Base-by-base conservation (phyloP, 164 flowering plant genomes). In the Macadamia integrifolia region DNA sequence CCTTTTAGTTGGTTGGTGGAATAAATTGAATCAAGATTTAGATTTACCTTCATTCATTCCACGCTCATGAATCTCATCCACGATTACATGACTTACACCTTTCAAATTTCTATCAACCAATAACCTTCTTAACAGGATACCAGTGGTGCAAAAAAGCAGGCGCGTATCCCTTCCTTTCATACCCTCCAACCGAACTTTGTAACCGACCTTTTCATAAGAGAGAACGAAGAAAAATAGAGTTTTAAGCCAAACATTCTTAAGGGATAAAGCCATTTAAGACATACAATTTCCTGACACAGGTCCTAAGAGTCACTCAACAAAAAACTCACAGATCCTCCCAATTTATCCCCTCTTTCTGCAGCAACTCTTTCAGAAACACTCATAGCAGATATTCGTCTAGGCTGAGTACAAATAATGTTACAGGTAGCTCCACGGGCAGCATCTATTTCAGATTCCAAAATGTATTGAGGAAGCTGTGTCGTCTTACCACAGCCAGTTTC, bases 401-500 rank as follows among this genome's bases (percentile, higher is more conserved):
- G 99, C 73, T 95, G 98, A n/a, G 99, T 95, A 73, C 99, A 95
- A 58, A 95, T 89, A 59, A 95, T 84, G 72, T 78, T 92, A 74
- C 98, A 95, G 32, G 53, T 60, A 75, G 89, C 92, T 60, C 99
- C 99, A 72, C 80, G 84, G 31, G 72, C 68, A 62, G 87, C 79
- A 46, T 84, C 90, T 62, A 89, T 83, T 75, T 91, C 92, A 60
- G 99, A 89, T 79, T 95, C 99, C 70, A 95, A 77, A 64, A 95
- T 90, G 67, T 85, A 95, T 73, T 95, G 99, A 28, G 99, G 98
- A 81, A 95, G 79, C 76, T 92, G 99, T 28, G 98, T 95, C 43
- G 99, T 92, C 81, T 95, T 95, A 63, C 99, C 99, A 83, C 99
- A 95, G 55, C 99, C 99, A 80, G 99, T 95, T 82, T 91, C 94